A percentile compares a stretch with the other conserved stretches of the same genome.
These are phyloP conservation scores for Pseudogymnoascus sp. DNA, from an alignment of 2,329 filamentous ascomycete species.

Conservation along the genomic window DNA sequence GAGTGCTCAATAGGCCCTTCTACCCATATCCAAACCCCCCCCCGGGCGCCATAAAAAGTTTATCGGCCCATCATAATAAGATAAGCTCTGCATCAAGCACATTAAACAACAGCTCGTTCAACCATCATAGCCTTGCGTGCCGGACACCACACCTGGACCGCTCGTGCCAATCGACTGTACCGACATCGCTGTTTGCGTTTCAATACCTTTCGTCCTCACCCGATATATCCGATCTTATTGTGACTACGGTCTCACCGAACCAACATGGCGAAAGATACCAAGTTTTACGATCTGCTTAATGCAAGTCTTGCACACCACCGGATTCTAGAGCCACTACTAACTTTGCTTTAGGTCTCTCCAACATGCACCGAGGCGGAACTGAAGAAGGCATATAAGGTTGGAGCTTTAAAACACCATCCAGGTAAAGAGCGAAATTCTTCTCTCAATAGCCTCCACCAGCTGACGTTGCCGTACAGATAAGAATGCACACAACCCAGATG, in stretches of 20 bases:
- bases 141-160: constrained; percentile 1
- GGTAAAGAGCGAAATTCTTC: constrained; percentile 41
- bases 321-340: constrained; percentile 20
- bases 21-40: neutral
- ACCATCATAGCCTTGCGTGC: constrained; percentile 1
- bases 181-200: neutral
- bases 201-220: neutral
- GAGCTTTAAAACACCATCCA: constrained; percentile 76
- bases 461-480: constrained; percentile 56
- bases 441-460: constrained; percentile 7
- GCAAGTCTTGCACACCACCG: constrained; percentile 40
- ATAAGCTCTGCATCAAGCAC: neutral
- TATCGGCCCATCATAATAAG: neutral
- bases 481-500: constrained; percentile 86
- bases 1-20: neutral
- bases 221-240: neutral
- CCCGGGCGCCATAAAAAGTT: neutral
- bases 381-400: constrained; percentile 82
- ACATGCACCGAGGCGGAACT: constrained; percentile 76
- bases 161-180: neutral
- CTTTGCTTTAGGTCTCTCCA: constrained; percentile 55
- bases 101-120: neutral
- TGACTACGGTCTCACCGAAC: neutral
- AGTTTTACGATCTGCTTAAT: constrained; percentile 70
- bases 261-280: constrained; percentile 71